phyloP scores from a whole-genome alignment of 176 grass and related monocot genomes.

The Pontederia paniculata region DNA sequence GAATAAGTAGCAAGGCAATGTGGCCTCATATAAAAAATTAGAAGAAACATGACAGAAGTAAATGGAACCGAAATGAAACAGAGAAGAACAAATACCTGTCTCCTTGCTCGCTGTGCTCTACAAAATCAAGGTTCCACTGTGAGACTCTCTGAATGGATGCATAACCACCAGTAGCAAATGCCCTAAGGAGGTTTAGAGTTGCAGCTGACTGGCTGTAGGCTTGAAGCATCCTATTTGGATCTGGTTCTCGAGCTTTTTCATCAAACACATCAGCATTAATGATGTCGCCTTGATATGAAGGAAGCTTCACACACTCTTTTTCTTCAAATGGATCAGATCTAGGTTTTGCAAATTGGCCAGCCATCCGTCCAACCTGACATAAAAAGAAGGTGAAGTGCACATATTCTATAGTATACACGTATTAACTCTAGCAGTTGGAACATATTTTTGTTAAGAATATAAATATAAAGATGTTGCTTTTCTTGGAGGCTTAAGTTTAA shows the following conservation, averaged over 20 bases:
- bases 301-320: constrained; percentile 7
- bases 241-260: constrained; percentile 7
- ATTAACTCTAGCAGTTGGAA: too few species aligned
- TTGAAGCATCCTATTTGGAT: constrained; percentile 7
- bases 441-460: too few species aligned
- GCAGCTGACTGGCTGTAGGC: constrained; percentile 14
- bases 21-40: too few species aligned
- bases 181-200: constrained; percentile 13
- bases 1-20: too few species aligned
- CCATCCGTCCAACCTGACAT: constrained; percentile 13
- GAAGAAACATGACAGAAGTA: not conserved
- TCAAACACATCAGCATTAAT: constrained; percentile 10
- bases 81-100: constrained; percentile 4
- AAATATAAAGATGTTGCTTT: too few species aligned
- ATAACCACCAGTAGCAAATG: constrained; percentile 16
- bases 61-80: not conserved
- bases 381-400: too few species aligned
- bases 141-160: constrained; percentile 10
- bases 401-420: too few species aligned
- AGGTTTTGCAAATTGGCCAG: constrained; percentile 15
- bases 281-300: constrained; percentile 5
- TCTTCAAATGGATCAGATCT: constrained; percentile 16
- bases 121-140: constrained; percentile 14
- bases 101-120: constrained; percentile 2
- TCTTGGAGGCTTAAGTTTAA: too few species aligned